Percentiles rank a stretch among this genome's conserved stretches.
phyloP scores from a whole-genome alignment of 2,329 filamentous ascomycete genomes.

The Epichloe sibirici region DNA sequence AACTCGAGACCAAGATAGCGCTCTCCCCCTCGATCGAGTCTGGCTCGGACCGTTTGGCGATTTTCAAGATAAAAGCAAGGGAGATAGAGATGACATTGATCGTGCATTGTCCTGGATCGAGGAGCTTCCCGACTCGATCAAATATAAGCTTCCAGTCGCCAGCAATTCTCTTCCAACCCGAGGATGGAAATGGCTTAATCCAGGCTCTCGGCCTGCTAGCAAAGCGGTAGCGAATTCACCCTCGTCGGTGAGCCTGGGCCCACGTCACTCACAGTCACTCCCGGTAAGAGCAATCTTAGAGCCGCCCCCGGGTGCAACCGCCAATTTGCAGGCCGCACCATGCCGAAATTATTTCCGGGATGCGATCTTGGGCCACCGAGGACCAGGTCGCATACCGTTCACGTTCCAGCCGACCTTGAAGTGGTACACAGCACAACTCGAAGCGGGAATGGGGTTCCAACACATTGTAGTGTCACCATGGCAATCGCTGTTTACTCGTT shows the following conservation, averaged over 20 bases:
- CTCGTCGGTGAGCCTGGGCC: not conserved
- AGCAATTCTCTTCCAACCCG: conserved; percentile 14
- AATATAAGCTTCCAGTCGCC: conserved; percentile 23
- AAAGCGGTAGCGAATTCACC: not conserved
- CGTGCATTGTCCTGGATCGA: conserved; percentile 27
- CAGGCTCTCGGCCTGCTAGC: not conserved
- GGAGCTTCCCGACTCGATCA: conserved; percentile 20
- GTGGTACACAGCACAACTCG: conserved; percentile 38
- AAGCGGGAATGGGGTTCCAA: conserved; percentile 35
- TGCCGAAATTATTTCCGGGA: conserved; percentile 28
- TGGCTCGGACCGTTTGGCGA: conserved; percentile 30
- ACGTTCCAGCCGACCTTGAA: conserved; percentile 33
- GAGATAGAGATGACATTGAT: conserved; percentile 27
- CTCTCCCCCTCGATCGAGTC: conserved; percentile 25
- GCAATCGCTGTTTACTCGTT: conserved; percentile 25
- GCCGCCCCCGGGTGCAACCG: conserved; percentile 25
- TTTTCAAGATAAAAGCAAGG: conserved; percentile 9
- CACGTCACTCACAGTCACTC: not conserved
- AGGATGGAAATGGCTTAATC: conserved; percentile 27
- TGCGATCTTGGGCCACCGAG: conserved; percentile 4
- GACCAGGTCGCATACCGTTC: conserved; percentile 15
- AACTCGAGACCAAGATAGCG: conserved; percentile 16
- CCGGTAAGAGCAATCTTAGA: conserved; percentile 31
- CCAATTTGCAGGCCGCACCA: not conserved
- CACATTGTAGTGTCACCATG: conserved; percentile 35